phyloP scores from a whole-genome alignment of 108 stramenopile species.

The Ochromonas danica region DNA sequence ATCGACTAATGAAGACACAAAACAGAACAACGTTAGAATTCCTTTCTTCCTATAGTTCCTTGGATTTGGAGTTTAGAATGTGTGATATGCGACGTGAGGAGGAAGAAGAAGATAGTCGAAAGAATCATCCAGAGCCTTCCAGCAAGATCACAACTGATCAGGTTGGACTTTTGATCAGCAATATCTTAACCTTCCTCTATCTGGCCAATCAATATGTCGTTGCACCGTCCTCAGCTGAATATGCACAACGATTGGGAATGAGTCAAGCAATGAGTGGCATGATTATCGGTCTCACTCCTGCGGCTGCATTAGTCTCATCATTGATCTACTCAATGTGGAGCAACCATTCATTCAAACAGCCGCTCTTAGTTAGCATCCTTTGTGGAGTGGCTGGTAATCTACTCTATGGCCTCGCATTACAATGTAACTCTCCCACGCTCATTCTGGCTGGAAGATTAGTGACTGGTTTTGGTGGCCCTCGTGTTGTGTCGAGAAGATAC shows the following conservation, averaged over 20 bases:
- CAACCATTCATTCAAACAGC: slow-evolving; percentile 5
- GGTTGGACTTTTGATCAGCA: neutral
- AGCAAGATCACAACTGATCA: neutral
- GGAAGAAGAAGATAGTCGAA: neutral
- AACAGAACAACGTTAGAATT: neutral
- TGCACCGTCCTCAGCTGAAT: neutral
- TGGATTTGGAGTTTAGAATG: slow-evolving; percentile 6
- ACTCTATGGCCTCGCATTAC: slow-evolving; percentile 5
- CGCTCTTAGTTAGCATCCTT: neutral
- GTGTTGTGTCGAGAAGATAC: neutral
- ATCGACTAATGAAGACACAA: neutral
- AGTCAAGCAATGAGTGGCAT: slow-evolving; percentile 1
- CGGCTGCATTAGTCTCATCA: neutral
- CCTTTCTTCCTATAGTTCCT: neutral
- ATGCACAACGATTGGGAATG: neutral
- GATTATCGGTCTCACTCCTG: neutral
- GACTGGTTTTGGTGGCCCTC: neutral
- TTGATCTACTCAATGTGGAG: neutral
- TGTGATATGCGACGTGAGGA: neutral
- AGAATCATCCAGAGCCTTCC: neutral
- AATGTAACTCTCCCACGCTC: slow-evolving; percentile 5
- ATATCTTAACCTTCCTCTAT: neutral
- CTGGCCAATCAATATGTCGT: slow-evolving; percentile 23
- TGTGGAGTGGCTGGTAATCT: neutral
- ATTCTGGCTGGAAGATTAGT: neutral